Evolutionary conservation across 2,329 filamentous ascomycete species (phyloP).

Genomic region (Fusarium hostae): DNA sequence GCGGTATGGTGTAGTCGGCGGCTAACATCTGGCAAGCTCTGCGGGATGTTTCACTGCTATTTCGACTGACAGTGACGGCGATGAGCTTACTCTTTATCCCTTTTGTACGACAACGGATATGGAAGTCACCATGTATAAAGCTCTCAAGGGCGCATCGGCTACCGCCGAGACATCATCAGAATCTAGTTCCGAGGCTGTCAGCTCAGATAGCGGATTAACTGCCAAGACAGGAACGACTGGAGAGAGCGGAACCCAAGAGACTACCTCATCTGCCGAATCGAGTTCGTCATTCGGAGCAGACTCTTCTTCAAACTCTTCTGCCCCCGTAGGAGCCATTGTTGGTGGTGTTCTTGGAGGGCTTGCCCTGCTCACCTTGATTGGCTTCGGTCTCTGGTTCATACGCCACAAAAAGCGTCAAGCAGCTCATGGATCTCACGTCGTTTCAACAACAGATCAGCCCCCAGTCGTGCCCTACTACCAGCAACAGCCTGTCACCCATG

Average conservation of each 20-base stretch:
- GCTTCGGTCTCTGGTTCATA: constrained; percentile 1
- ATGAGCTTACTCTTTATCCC: neutral
- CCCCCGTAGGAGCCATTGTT: neutral
- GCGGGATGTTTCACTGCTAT: neutral
- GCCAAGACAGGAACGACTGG: neutral
- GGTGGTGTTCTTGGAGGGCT: constrained; percentile 3
- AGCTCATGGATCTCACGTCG: neutral
- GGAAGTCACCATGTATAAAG: neutral
- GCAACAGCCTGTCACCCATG: neutral
- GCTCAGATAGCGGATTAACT: neutral
- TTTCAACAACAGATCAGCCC: neutral
- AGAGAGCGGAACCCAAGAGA: neutral
- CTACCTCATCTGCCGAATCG: neutral
- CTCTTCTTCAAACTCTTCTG: neutral
- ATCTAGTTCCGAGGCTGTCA: neutral
- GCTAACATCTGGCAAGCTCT: neutral
- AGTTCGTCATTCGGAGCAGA: neutral
- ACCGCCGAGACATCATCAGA: neutral
- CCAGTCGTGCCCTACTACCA: neutral
- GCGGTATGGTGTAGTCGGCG: accelerated
- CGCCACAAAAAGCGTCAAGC: constrained; percentile 1
- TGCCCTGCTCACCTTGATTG: neutral
- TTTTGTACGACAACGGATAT: neutral
- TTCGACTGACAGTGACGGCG: neutral
- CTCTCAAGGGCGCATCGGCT: neutral